Conservation (phyloP, 495 filamentous ascomycete genomes). For the Aspergillus mulundensis region DNA sequence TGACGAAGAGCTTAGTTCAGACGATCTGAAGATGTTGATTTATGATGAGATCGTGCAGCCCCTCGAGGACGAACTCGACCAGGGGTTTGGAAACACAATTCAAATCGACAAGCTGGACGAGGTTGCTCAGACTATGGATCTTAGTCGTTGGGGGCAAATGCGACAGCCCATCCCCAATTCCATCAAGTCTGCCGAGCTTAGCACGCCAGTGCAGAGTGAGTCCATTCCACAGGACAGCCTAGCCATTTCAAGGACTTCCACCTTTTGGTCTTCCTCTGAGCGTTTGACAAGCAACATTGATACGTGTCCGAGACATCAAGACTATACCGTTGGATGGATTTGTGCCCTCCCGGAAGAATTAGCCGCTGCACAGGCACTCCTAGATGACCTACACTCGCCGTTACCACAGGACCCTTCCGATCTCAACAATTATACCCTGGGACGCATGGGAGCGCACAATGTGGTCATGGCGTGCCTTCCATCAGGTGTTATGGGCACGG, state of each 20-base stretch:
- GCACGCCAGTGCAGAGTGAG: background rate
- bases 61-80: conserved; percentile 11
- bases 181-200: background rate
- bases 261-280: background rate
- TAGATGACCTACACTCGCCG: conserved; percentile 37
- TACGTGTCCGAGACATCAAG: conserved; percentile 2
- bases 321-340: conserved; percentile 49
- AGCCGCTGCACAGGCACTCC: conserved; percentile 33
- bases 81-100: conserved; percentile 10
- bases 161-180: background rate
- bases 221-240: background rate
- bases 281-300: background rate
- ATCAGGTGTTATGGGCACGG: conserved; percentile 26
- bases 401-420: conserved; percentile 13
- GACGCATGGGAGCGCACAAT: conserved; percentile 27
- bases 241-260: background rate
- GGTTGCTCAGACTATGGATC: conserved; percentile 8
- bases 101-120: conserved; percentile 9
- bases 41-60: conserved; percentile 9
- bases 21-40: conserved; percentile 4
- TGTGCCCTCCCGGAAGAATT: conserved; percentile 37
- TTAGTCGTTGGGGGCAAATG: conserved; percentile 11
- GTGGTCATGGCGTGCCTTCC: conserved; percentile 33
- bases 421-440: conserved; percentile 27
- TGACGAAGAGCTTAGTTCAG: background rate